Conservation (phyloP, 2,329 filamentous ascomycete genomes). For the Aotearoamyces nothofagi region DNA sequence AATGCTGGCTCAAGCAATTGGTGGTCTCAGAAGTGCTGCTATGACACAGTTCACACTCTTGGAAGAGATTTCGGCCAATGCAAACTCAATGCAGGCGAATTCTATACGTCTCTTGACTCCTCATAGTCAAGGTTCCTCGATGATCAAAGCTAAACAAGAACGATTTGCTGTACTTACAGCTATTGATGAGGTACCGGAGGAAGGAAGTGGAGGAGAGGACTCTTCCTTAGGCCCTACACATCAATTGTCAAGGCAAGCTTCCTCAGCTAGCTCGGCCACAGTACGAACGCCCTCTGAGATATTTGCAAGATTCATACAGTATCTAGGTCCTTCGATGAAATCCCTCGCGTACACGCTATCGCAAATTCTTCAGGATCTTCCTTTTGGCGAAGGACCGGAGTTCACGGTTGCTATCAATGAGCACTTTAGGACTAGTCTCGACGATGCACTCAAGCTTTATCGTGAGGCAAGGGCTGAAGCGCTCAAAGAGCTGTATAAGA, state of each 20-base stretch:
- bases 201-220: slow-evolving; percentile 33
- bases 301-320: slow-evolving; percentile 77
- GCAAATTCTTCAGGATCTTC: slow-evolving; percentile 74
- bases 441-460: slow-evolving; percentile 69
- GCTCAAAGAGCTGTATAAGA: slow-evolving; percentile 64
- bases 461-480: slow-evolving; percentile 61
- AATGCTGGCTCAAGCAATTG: slow-evolving; percentile 72
- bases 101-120: slow-evolving; percentile 4
- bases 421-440: slow-evolving; percentile 65
- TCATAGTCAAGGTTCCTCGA: slow-evolving; percentile 14
- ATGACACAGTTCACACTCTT: slow-evolving; percentile 78
- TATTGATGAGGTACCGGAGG: slow-evolving; percentile 47
- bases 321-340: slow-evolving; percentile 89
- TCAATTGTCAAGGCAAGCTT: slow-evolving; percentile 6
- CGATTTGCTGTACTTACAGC: slow-evolving; percentile 34
- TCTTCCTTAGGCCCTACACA: slow-evolving; percentile 5
- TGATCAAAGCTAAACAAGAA: slow-evolving; percentile 27
- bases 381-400: slow-evolving; percentile 55
- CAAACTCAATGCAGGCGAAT: neutral
- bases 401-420: slow-evolving; percentile 62
- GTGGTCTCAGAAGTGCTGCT: slow-evolving; percentile 78
- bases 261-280: slow-evolving; percentile 10
- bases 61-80: slow-evolving; percentile 35
- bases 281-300: slow-evolving; percentile 58
- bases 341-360: slow-evolving; percentile 85